A percentile compares a stretch with the other conserved stretches of the same genome.
Conservation (phyloP, 768 basidiomycete species). For the Cubamyces sp. region DNA sequence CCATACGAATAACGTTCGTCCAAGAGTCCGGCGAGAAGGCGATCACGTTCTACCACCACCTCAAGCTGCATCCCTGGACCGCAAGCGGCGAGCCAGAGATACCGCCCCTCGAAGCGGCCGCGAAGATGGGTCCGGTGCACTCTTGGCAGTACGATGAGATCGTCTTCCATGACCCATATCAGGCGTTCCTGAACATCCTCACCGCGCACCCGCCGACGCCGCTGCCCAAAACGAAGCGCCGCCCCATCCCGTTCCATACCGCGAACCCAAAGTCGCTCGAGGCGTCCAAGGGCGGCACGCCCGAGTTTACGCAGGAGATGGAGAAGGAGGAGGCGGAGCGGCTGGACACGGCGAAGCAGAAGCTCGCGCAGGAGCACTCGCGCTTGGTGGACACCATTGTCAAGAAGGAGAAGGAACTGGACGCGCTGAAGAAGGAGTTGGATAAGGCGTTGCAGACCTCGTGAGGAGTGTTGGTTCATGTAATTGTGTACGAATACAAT, state of each 20-base stretch:
- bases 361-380: conserved; percentile 76
- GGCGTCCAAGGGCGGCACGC: conserved; percentile 64
- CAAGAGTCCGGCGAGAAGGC: conserved; percentile 91
- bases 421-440: conserved; percentile 62
- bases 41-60: conserved; percentile 85
- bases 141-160: conserved; percentile 99
- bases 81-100: conserved; percentile 68
- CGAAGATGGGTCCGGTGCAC: conserved; percentile 79
- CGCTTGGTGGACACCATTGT: conserved; percentile 67
- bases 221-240: conserved; percentile 64
- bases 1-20: conserved; percentile 89
- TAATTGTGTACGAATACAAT: conserved; percentile 12
- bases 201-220: conserved; percentile 83
- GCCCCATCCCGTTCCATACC: conserved; percentile 73
- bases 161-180: conserved; percentile 93
- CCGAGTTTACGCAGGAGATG: conserved; percentile 87
- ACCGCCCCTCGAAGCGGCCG: conserved; percentile 66
- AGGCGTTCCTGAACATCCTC: conserved; percentile 81
- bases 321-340: conserved; percentile 85
- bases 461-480: not conserved
- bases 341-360: conserved; percentile 75
- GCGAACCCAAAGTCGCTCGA: conserved; percentile 59
- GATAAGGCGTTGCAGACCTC: conserved; percentile 22
- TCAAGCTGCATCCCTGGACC: conserved; percentile 94
- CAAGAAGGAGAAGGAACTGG: conserved; percentile 84